phyloP scores from a whole-genome alignment of 208 protist species.

The Balamuthia mandrillaris region DNA sequence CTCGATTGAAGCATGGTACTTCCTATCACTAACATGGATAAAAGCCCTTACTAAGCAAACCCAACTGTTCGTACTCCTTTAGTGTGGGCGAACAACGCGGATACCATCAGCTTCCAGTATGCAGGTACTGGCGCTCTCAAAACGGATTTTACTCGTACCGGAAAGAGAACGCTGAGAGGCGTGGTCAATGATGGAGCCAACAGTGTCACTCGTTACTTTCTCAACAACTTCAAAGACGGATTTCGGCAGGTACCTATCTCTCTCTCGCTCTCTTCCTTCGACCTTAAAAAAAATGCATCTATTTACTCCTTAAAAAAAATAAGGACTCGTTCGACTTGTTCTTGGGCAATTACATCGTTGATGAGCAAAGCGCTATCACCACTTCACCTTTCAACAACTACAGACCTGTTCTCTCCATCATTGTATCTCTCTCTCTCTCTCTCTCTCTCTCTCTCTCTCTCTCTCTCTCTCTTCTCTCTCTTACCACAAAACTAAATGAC shows the following conservation, averaged over 20 bases:
- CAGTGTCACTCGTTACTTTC: constrained; percentile 58
- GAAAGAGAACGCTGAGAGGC: constrained; percentile 62
- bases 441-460: neutral
- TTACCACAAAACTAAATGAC: neutral
- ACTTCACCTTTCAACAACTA: constrained; percentile 15
- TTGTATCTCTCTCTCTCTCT: neutral
- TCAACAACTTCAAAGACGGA: constrained; percentile 69
- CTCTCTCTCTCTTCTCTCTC: neutral
- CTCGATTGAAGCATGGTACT: neutral
- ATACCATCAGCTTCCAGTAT: constrained; percentile 66
- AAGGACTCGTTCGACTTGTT: constrained; percentile 16
- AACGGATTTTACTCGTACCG: constrained; percentile 69
- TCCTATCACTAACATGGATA: neutral
- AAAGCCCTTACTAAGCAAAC: neutral
- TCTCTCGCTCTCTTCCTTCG: too few relatives aligned
- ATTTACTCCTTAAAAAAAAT: too few relatives aligned
- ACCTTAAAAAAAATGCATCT: too few relatives aligned
- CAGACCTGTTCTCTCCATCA: neutral
- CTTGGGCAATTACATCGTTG: constrained; percentile 21
- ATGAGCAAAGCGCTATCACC: too few relatives aligned
- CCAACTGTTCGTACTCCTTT: neutral
- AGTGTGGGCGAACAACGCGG: constrained; percentile 76
- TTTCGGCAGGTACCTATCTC: constrained; percentile 21
- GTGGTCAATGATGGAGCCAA: constrained; percentile 66
- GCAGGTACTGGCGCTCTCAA: constrained; percentile 69